Evolutionary conservation across 495 filamentous ascomycete species (phyloP), one percentile per base, ranked within the genome.

Genomic region (Neurospora hispaniola): DNA sequence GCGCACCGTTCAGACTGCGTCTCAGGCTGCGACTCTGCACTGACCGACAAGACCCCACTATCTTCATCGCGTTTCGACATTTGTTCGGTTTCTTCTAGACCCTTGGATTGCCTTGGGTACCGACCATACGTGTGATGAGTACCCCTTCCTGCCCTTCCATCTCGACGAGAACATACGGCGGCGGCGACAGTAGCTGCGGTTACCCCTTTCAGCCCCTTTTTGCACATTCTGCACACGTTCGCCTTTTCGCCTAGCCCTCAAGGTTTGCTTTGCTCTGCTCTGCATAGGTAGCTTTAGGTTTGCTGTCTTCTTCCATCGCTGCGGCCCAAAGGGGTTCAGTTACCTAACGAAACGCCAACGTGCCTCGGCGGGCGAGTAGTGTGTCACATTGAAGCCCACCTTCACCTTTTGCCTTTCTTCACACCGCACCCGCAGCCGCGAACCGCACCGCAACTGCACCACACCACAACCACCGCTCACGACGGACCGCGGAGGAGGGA

Each of bases 31-130:
- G 54, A 62, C 54, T 62, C 54, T 62, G 54, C 54, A 62, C 54
- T 62, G 54, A 62, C 54, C 54, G 54, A 62, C 54, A 35, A 62
- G 54, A 62, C 54, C 54, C 54, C 27, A 62, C 54, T 14, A 62
- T 62, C 54, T 62, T 62, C 54, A 62, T 62, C 48, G 48, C 48
- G 48, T 62, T 62, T 62, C 48, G 48, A 62, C 46, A 44, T 73
- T 35, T 75, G 18, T 74, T 41, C 40, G 40, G 40, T 41, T 75
- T n/a, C 71, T 71, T 74, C 35, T 20, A 68, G 72, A 59, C 70
- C 59, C 73, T 48, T 62, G 44, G n/a, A 71, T 62, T 35, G 40
- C 42, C 38, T 48, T 71, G 41, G 70, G 70, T 71, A 59, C 70
- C 70, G 41, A 71, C 70, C 70, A 44, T 27, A 62, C 54, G 54